Percentiles rank a stretch among this genome's conserved stretches.
These are phyloP conservation scores for Aspergillus luchuensis DNA, from an alignment of 2,329 filamentous ascomycete species.

Conservation along the genomic window DNA sequence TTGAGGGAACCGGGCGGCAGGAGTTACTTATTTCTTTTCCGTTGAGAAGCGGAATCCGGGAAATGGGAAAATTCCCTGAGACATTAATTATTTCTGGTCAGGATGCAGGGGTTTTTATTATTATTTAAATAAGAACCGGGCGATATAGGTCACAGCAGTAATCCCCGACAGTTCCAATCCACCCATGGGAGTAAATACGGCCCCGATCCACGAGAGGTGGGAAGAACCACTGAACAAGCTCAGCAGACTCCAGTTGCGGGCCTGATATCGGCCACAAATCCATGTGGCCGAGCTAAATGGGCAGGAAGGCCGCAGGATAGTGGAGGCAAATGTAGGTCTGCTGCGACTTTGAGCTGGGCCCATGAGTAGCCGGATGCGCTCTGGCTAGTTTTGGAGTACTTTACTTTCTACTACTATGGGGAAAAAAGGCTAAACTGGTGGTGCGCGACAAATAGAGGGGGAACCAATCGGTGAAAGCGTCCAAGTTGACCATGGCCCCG, in stretches of 20 bases:
- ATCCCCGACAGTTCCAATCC: neutral
- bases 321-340: neutral
- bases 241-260: neutral
- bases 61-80: neutral
- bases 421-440: neutral
- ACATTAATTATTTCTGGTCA: neutral
- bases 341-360: neutral
- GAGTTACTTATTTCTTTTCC: neutral
- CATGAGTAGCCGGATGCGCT: neutral
- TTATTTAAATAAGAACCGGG: conserved; percentile 3
- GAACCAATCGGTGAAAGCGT: neutral
- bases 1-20: neutral
- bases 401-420: neutral
- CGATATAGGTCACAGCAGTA: conserved; percentile 1
- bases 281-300: conserved; percentile 8
- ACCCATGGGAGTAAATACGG: neutral
- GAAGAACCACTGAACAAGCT: conserved; percentile 1
- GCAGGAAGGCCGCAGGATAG: neutral
- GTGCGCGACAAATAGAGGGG: neutral
- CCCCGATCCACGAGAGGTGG: conserved; percentile 1
- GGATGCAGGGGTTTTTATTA: neutral
- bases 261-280: neutral
- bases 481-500: neutral
- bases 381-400: neutral
- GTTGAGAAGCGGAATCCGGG: neutral